A percentile compares a stretch with the other conserved stretches of the same genome.
These are phyloP conservation scores for Dentipellis fragilis DNA, from an alignment of 768 basidiomycete species.

Conservation along the genomic window DNA sequence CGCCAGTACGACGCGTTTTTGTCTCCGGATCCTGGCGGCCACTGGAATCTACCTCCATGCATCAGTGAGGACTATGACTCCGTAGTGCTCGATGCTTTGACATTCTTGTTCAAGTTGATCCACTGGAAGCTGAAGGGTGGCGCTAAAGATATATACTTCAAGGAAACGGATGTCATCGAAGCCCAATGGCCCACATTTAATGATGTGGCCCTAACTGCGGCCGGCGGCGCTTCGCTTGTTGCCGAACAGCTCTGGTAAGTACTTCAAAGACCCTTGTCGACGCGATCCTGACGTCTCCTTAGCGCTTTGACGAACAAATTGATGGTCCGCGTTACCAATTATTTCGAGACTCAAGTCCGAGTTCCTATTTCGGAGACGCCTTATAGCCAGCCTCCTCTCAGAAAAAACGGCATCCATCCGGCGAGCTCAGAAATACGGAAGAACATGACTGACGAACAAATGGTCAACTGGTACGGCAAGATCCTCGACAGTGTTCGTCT, in stretches of 20 bases:
- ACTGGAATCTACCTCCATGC: slow-evolving; percentile 85
- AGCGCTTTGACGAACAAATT: slow-evolving; percentile 90
- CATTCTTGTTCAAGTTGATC: slow-evolving; percentile 86
- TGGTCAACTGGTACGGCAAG: slow-evolving; percentile 83
- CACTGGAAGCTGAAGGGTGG: slow-evolving; percentile 95
- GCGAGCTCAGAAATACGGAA: slow-evolving; percentile 8
- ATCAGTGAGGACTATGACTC: slow-evolving; percentile 85
- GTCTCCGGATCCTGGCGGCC: slow-evolving; percentile 73
- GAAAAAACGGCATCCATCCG: background rate
- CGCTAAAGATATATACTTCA: slow-evolving; percentile 87
- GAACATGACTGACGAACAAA: slow-evolving; percentile 74
- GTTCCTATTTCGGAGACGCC: slow-evolving; percentile 38
- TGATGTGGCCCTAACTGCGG: slow-evolving; percentile 80
- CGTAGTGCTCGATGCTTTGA: slow-evolving; percentile 79
- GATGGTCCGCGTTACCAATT: slow-evolving; percentile 86
- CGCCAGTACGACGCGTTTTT: slow-evolving; percentile 90
- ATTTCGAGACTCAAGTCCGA: slow-evolving; percentile 90
- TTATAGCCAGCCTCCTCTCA: background rate
- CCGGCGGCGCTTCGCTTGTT: slow-evolving; percentile 81
- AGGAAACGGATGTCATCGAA: slow-evolving; percentile 97
- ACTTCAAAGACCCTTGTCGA: background rate
- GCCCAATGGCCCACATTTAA: slow-evolving; percentile 93
- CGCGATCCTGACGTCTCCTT: background rate
- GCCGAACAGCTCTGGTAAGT: slow-evolving; percentile 92
- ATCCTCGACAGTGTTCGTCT: slow-evolving; percentile 87